These are phyloP conservation scores for Quercus robur DNA, from an alignment of 306 rosid species.

Conservation along the genomic window DNA sequence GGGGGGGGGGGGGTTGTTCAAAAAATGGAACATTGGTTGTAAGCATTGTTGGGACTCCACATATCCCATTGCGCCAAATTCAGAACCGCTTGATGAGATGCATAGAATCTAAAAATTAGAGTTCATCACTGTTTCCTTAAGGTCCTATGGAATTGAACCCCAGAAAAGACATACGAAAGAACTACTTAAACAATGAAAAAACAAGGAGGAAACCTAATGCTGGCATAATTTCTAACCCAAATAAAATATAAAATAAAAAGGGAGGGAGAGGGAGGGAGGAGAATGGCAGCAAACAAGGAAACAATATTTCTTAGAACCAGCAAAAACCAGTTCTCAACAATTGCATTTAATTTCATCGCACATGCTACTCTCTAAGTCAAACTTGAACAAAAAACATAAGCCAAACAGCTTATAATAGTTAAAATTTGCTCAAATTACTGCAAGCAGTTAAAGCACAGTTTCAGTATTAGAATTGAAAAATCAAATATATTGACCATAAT, in stretches of 20 bases:
- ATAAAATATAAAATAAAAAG: not conserved
- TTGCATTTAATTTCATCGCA: not conserved
- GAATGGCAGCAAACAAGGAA: not conserved
- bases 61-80: not conserved
- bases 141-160: not conserved
- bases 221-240: not conserved
- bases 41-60: not conserved
- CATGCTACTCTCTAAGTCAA: not conserved
- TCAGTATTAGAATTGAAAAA: not conserved
- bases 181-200: not conserved
- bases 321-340: not conserved
- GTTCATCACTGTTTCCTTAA: not conserved
- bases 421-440: not conserved
- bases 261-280: not conserved
- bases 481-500: not conserved
- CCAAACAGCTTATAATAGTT: not conserved
- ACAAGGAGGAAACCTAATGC: not conserved
- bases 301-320: not conserved
- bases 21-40: not conserved
- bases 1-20: too few species aligned
- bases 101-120: not conserved
- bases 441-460: not conserved
- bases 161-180: not conserved
- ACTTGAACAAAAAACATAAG: not conserved
- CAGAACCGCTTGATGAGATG: not conserved